Evolutionary conservation across 495 filamentous ascomycete genomes (phyloP), one percentile per base, ranked within the genome.

Genomic region (Podospora tetraspora): DNA sequence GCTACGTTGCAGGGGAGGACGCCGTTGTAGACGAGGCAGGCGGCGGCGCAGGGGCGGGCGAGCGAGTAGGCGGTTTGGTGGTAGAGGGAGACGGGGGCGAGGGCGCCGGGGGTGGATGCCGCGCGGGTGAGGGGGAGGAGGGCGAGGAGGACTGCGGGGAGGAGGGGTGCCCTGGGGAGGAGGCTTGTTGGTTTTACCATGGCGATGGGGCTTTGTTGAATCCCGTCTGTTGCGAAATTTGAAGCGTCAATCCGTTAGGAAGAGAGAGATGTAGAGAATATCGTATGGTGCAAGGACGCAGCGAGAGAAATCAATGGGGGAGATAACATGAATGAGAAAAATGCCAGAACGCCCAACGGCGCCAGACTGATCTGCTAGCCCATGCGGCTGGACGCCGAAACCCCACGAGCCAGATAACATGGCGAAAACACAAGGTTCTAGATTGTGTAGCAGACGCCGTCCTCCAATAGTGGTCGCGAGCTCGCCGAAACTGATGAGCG

Each of bases 21-120:
- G 59, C 68, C 68, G 64, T 67, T 70, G 69, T 67, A 67, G 43
- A 63, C 27, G 11, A 70, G 52, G 57, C 64, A 67, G 22, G 64
- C 69, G 24, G 27, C 60, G 5, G 69, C 69, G 43, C 68, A 69
- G 8, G 23, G n/a, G 19, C 63, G 62, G 13, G 62, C 68, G 11
- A 34, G 59, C 37, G 30, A 29, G 68, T 66, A 69, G 16, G 32
- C 68, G 3, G 21, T 27, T 3, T 63, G 24, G 37, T 24, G 3
- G 22, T 29, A 30, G 6, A 68, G 16, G 24, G 60, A 29, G 16
- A 63, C 21, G 34, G 13, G 7, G 34, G 66, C 66, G 43, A 63
- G 37, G 22, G 66, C 34, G 8, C 66, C 66, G 21, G 57, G 37
- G 24, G 66, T 34, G 21, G 43, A 52, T 52, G 43, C 43, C 43